Evolutionary conservation across 257 asterid genomes (phyloP).

Genomic region (Nicotiana obtusifolia): DNA sequence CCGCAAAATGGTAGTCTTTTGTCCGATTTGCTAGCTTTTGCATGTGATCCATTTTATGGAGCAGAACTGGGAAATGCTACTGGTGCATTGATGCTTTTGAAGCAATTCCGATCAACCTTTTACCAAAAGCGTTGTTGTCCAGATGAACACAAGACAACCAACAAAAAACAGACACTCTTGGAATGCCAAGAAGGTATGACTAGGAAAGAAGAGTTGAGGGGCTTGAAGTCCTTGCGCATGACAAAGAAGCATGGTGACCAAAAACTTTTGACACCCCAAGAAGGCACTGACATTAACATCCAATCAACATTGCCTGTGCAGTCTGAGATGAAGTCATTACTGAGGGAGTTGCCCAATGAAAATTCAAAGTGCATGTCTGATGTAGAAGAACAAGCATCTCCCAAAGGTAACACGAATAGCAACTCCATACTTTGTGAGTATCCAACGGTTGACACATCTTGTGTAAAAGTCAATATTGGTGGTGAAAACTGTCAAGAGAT

Average conservation of each 20-base stretch:
- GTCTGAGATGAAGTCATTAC: not conserved
- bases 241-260: not conserved
- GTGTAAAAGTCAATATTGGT: not conserved
- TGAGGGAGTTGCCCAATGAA: not conserved
- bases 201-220: slow-evolving; percentile 4
- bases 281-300: not conserved
- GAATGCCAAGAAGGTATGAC: not conserved
- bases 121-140: not conserved
- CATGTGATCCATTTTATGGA: not conserved
- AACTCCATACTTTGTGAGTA: not conserved
- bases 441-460: not conserved
- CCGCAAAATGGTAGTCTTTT: not conserved
- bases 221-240: slow-evolving; percentile 6
- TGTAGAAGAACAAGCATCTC: slow-evolving; percentile 1
- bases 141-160: not conserved
- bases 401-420: not conserved
- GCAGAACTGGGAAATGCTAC: not conserved
- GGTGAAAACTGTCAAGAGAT: not conserved
- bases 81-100: not conserved
- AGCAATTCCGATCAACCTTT: not conserved
- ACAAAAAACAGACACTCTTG: not conserved
- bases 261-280: not conserved
- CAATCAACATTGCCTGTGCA: not conserved
- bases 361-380: not conserved
- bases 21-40: not conserved